phyloP scores from a whole-genome alignment of 257 asterid genomes.

The Przewalskia tangutica region DNA sequence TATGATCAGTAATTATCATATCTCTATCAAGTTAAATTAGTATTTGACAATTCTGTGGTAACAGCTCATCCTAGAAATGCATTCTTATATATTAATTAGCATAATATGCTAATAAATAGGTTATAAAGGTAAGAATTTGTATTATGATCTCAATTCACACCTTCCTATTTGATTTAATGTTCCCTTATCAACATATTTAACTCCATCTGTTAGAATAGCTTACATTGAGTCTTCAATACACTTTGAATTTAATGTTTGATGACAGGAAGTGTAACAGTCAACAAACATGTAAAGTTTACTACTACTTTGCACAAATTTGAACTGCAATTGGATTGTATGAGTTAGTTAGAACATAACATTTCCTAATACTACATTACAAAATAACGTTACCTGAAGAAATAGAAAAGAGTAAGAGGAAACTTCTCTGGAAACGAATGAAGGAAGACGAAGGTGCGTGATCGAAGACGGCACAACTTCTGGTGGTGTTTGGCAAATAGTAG shows the following conservation, averaged over 20 bases:
- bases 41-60: neutral
- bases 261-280: neutral
- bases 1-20: neutral
- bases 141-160: neutral
- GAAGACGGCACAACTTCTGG: conserved; percentile 29
- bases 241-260: neutral
- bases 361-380: neutral
- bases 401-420: conserved; percentile 53
- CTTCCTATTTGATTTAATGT: neutral
- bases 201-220: neutral
- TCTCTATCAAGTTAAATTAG: neutral
- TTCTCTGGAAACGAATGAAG: conserved; percentile 48
- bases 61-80: neutral
- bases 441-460: conserved; percentile 56
- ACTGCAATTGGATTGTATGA: neutral
- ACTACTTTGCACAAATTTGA: neutral
- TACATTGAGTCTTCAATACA: neutral
- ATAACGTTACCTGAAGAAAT: conserved; percentile 57
- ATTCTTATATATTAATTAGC: too few species aligned
- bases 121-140: neutral
- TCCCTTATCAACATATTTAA: neutral
- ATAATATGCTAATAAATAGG: neutral
- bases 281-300: neutral
- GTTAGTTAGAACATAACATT: neutral
- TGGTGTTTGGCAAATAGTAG: conserved; percentile 34